phyloP scores from a whole-genome alignment of 2,329 filamentous ascomycete genomes.

The Ophiostoma fasciatum region DNA sequence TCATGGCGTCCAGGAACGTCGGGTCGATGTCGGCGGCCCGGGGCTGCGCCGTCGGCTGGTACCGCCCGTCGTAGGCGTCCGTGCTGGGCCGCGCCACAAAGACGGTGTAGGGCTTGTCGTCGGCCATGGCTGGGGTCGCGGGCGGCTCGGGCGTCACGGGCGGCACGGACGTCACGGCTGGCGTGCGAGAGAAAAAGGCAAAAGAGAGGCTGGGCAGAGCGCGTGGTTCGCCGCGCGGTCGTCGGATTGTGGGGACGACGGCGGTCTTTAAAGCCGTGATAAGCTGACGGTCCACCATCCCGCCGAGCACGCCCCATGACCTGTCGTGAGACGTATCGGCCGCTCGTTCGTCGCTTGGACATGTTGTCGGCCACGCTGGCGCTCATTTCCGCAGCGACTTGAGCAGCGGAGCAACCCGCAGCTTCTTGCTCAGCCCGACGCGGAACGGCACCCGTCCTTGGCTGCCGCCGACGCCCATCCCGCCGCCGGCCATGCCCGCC shows the following conservation, averaged over 20 bases:
- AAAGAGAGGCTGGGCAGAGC: too few species aligned
- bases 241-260: too few species aligned
- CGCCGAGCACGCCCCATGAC: too few species aligned
- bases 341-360: too few species aligned
- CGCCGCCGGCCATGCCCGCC: not conserved
- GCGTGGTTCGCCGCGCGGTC: too few species aligned
- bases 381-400: slow-evolving; percentile 30
- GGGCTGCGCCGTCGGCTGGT: slow-evolving; percentile 17
- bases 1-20: slow-evolving; percentile 49
- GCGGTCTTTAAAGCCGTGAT: too few species aligned
- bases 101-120: not conserved
- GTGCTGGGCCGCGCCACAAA: slow-evolving; percentile 5
- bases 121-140: not conserved
- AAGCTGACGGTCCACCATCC: too few species aligned
- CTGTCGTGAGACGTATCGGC: too few species aligned
- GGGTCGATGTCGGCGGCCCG: slow-evolving; percentile 34
- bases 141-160: too few species aligned
- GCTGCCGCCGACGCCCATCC: slow-evolving; percentile 4
- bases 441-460: slow-evolving; percentile 28
- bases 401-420: slow-evolving; percentile 34
- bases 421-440: slow-evolving; percentile 35
- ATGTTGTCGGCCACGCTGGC: too few species aligned
- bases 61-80: slow-evolving; percentile 23
- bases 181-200: too few species aligned
- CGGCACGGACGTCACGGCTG: too few species aligned